Percentiles rank a stretch among this genome's conserved stretches.
Evolutionary conservation across 805 yeast species (phyloP).

Genomic region (Clavispora carvajalis): DNA sequence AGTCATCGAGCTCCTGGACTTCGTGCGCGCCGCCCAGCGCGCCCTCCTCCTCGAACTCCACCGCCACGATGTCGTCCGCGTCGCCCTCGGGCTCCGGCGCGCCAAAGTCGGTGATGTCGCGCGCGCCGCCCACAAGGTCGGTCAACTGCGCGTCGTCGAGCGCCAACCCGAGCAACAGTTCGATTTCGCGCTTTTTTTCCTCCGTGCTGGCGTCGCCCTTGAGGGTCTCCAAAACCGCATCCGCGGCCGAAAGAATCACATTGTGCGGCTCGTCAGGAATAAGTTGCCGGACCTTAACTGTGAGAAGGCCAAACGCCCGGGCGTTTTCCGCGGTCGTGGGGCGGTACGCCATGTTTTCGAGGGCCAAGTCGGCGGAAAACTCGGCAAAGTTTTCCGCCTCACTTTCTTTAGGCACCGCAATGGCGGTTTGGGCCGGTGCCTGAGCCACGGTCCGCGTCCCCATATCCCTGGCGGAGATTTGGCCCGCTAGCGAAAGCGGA

Average conservation of each 20-base stretch:
- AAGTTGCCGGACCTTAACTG: constrained; percentile 52
- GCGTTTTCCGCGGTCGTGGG: constrained; percentile 56
- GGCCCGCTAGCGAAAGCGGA: constrained; percentile 72
- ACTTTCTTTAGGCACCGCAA: too few species aligned
- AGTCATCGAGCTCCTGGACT: background rate
- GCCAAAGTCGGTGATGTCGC: constrained; percentile 49
- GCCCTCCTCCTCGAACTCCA: constrained; percentile 18
- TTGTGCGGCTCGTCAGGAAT: constrained; percentile 75
- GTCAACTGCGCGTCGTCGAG: constrained; percentile 43
- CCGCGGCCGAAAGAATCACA: constrained; percentile 66
- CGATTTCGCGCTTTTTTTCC: constrained; percentile 45
- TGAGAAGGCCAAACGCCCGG: constrained; percentile 49
- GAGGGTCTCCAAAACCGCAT: constrained; percentile 51
- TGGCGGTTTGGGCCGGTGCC: too few species aligned
- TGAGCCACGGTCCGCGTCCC: constrained; percentile 43
- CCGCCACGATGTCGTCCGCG: constrained; percentile 20
- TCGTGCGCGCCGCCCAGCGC: background rate
- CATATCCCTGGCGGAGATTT: constrained; percentile 63
- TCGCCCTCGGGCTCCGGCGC: background rate
- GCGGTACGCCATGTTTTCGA: constrained; percentile 53
- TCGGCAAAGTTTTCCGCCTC: constrained; percentile 4
- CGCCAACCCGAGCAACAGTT: constrained; percentile 38
- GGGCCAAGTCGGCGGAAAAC: constrained; percentile 21
- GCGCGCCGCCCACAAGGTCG: constrained; percentile 39
- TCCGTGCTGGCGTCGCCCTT: constrained; percentile 41